Conservation (phyloP, 345 rosid genomes). For the Acer campestre region DNA sequence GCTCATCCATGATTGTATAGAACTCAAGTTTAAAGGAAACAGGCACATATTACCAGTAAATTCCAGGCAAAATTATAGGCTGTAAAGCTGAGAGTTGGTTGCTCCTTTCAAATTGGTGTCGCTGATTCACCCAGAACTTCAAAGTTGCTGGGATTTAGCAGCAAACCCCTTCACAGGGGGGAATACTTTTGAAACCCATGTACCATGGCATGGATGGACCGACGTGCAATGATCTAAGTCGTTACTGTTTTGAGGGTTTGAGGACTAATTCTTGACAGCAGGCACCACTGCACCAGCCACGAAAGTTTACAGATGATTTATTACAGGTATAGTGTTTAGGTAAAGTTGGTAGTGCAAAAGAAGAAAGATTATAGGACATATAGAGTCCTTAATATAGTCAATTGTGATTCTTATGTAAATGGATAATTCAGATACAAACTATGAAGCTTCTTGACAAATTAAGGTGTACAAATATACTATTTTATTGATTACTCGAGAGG, state of each 20-base stretch:
- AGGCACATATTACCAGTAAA: background rate
- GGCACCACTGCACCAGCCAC: background rate
- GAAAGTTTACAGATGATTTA: background rate
- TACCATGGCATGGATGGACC: background rate
- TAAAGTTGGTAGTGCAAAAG: background rate
- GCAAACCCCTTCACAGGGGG: background rate
- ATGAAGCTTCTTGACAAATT: no score
- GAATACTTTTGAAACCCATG: background rate
- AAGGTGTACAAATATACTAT: background rate
- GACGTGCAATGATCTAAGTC: background rate
- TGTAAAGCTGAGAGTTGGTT: slow-evolving; percentile 7
- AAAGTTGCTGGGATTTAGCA: background rate
- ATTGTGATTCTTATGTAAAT: slow-evolving; percentile 6
- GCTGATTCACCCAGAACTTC: background rate
- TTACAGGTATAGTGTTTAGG: background rate
- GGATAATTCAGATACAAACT: background rate
- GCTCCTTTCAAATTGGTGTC: background rate
- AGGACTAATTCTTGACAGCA: background rate
- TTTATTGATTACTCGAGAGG: background rate
- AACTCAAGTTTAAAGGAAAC: background rate
- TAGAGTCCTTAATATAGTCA: slow-evolving; percentile 1
- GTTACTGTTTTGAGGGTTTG: background rate
- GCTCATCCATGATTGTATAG: slow-evolving; percentile 11
- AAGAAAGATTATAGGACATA: background rate
- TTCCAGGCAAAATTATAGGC: background rate